Evolutionary conservation across 139 green algal genomes (phyloP).

Genomic region (Micromonas pusilla): DNA sequence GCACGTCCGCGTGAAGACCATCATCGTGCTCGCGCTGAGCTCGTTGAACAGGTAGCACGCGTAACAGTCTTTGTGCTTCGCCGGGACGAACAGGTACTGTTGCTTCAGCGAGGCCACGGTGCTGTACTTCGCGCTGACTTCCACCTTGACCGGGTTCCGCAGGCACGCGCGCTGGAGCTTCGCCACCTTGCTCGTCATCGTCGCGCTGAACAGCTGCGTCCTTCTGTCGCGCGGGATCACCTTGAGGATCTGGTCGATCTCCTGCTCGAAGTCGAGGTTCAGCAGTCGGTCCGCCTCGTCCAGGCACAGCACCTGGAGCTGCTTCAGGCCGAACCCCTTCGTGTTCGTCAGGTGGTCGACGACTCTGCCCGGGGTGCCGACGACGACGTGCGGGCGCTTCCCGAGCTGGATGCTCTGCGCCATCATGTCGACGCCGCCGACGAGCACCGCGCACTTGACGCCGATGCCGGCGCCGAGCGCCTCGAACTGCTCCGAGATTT

Average conservation of each 20-base stretch:
- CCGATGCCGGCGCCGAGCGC: conserved; percentile 82
- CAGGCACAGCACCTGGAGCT: conserved; percentile 71
- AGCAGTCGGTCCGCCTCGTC: conserved; percentile 98
- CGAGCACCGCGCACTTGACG: conserved; percentile 61
- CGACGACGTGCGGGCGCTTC: conserved; percentile 77
- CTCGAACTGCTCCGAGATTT: conserved; percentile 98
- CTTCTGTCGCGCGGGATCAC: conserved; percentile 37
- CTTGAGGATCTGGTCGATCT: conserved; percentile 98
- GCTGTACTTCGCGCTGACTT: conserved; percentile 90
- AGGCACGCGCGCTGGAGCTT: conserved; percentile 98
- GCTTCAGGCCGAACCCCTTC: conserved; percentile 52
- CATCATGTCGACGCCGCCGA: conserved; percentile 99
- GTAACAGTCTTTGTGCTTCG: conserved; percentile 99
- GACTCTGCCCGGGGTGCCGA: conserved; percentile 86
- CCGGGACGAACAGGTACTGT: conserved; percentile 96
- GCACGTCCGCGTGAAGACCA: conserved; percentile 92
- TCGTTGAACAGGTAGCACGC: conserved; percentile 81
- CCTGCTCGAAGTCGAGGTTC: conserved; percentile 99
- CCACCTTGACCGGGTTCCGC: conserved; percentile 83
- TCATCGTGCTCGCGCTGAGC: conserved; percentile 56
- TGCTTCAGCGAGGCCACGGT: conserved; percentile 95
- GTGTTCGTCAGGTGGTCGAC: conserved; percentile 99
- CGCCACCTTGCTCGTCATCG: conserved; percentile 97
- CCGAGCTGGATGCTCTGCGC: conserved; percentile 81
- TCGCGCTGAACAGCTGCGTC: conserved; percentile 96